Base-by-base conservation (phyloP, 2,329 filamentous ascomycete genomes). In the Diaporthe ampelina region DNA sequence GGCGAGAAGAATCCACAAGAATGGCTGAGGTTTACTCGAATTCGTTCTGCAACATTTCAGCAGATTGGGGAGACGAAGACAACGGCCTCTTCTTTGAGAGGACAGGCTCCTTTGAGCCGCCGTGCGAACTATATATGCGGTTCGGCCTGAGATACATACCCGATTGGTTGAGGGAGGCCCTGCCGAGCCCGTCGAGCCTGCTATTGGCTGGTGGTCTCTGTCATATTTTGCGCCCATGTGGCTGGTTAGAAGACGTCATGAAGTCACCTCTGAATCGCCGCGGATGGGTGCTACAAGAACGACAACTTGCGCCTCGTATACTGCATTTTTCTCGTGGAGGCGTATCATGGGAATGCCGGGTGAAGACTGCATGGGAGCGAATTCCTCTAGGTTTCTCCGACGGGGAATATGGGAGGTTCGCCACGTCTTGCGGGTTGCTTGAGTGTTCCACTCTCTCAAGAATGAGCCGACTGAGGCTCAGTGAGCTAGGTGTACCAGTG, bases 31-130 rank as follows among this genome's bases (percentile, higher is more conserved):
- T 70, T 0, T 70, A 70, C 26, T 32, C 11, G 4, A 58, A 70
- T 9, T 59, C 37, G 3, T n/a, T 37, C 13, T 70, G 68, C 40
- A 70, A 59, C 8, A 59, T 37, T 9, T 70, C 68, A 2, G 52
- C 68, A 17, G 61, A 67, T 29, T 67, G 26, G 61, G 29, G 26
- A 1, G 45, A 67, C 13, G 29, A 52, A 7, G 13, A 9, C 3
- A 32, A 65, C 19, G 40, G 59, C 43, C 43, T 48, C 6, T 65
- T 65, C 19, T 65, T 65, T 29, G 43, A 65, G 11, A 48, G 40
- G 9, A 19, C 3, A 7, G 17, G 40, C 10, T 4, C 24, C 9
- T 35, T 26, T 13, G 37, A 26, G 2, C 7, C 11, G 1, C 40
- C 40, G 11, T 43, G 15, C 58, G 10, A 11, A 7, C 37, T 61